phyloP scores from a whole-genome alignment of 2,329 filamentous ascomycete genomes.

The Penicillium italicum region DNA sequence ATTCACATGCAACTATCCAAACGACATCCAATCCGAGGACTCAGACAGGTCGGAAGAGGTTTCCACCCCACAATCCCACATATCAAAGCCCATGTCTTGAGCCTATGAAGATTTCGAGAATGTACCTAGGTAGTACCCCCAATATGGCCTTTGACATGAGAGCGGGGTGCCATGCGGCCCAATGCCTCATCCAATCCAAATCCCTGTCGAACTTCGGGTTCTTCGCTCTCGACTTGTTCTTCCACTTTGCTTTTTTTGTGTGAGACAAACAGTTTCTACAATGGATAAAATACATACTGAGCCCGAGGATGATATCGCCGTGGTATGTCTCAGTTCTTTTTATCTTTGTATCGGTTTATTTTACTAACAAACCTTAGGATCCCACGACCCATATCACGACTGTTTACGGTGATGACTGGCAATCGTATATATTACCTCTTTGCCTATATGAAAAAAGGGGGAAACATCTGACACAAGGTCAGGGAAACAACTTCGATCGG shows the following conservation, averaged over 20 bases:
- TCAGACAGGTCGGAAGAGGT: not conserved
- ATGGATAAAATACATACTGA: not conserved
- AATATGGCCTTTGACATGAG: not conserved
- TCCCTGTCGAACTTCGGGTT: not conserved
- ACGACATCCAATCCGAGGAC: not conserved
- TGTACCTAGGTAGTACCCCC: too few species aligned
- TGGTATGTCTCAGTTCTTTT: not conserved
- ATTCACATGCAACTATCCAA: not conserved
- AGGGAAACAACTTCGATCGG: slow-evolving; percentile 21
- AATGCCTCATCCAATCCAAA: not conserved
- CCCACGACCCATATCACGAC: not conserved
- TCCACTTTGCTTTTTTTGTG: not conserved
- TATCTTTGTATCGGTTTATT: not conserved
- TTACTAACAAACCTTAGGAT: not conserved
- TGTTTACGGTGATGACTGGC: slow-evolving; percentile 10
- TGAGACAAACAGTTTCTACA: not conserved
- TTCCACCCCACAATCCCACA: not conserved
- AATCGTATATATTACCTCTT: slow-evolving; percentile 1
- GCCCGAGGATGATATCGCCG: not conserved
- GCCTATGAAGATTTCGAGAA: not conserved
- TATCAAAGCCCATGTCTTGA: not conserved
- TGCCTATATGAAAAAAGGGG: slow-evolving; percentile 8
- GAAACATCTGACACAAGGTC: not conserved
- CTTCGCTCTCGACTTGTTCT: not conserved
- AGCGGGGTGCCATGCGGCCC: not conserved